Evolutionary conservation across 768 basidiomycete genomes (phyloP).

Genomic region (Tulasnella sp.): DNA sequence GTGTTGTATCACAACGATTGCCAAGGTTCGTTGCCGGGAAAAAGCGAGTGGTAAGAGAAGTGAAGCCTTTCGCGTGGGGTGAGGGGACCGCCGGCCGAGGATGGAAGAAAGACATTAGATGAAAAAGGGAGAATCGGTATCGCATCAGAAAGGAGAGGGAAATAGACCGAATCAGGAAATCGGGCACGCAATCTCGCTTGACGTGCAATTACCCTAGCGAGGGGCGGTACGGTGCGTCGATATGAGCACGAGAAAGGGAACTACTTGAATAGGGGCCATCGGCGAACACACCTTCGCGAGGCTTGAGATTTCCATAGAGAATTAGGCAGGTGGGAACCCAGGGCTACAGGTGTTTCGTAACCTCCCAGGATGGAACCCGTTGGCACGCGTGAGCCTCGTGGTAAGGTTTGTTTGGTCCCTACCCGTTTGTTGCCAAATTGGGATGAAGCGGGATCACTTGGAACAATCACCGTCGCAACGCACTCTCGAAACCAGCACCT

Average conservation of each 20-base stretch:
- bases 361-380: neutral
- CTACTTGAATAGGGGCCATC: neutral
- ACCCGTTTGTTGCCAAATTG: neutral
- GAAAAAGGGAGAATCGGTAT: neutral
- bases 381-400: neutral
- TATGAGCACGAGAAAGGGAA: neutral
- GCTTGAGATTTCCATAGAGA: neutral
- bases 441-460: neutral
- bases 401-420: neutral
- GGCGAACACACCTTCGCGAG: neutral
- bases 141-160: neutral
- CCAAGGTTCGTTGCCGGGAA: too few relatives aligned
- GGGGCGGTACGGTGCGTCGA: neutral
- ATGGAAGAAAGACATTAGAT: neutral
- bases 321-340: neutral
- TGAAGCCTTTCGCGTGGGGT: neutral
- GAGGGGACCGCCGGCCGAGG: neutral
- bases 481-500: neutral
- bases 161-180: neutral
- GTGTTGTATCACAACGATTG: too few relatives aligned
- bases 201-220: neutral
- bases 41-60: too few relatives aligned
- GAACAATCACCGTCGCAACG: neutral
- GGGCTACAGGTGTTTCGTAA: neutral
- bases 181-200: neutral